phyloP scores from a whole-genome alignment of 306 rosid genomes.

The Potentilla sterilis region DNA sequence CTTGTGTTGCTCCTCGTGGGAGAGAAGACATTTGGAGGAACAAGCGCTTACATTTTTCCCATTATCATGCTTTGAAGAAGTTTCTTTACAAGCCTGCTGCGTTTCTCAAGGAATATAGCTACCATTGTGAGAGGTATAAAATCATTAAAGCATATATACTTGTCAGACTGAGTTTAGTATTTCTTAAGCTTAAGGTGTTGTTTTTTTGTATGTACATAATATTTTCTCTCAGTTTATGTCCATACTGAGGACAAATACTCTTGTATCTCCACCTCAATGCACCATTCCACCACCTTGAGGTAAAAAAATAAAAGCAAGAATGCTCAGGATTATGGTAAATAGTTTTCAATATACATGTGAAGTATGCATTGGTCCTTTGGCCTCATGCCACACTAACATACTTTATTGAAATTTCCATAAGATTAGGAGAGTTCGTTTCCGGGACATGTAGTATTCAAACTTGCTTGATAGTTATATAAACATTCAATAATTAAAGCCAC shows the following conservation, averaged over 20 bases:
- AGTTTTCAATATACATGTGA: neutral
- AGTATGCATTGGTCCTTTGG: neutral
- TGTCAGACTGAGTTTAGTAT: no score
- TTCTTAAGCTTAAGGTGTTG: no score
- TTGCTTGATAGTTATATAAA: neutral
- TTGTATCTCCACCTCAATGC: neutral
- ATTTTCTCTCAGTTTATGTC: neutral
- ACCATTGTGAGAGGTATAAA: no score
- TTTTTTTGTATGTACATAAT: neutral
- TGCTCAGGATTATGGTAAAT: neutral
- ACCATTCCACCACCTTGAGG: neutral
- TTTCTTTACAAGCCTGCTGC: no score
- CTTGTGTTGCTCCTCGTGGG: no score
- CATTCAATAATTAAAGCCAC: neutral
- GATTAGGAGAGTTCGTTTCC: slow-evolving; percentile 66
- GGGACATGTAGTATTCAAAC: neutral
- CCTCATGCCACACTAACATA: neutral
- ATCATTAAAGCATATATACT: no score
- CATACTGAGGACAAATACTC: neutral
- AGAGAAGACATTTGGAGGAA: no score
- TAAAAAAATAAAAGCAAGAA: neutral
- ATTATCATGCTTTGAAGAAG: no score
- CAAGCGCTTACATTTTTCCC: no score
- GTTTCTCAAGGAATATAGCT: no score
- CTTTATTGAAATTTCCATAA: slow-evolving; percentile 14